phyloP scores from a whole-genome alignment of 2,329 filamentous ascomycete species.

The Nemania sp. region DNA sequence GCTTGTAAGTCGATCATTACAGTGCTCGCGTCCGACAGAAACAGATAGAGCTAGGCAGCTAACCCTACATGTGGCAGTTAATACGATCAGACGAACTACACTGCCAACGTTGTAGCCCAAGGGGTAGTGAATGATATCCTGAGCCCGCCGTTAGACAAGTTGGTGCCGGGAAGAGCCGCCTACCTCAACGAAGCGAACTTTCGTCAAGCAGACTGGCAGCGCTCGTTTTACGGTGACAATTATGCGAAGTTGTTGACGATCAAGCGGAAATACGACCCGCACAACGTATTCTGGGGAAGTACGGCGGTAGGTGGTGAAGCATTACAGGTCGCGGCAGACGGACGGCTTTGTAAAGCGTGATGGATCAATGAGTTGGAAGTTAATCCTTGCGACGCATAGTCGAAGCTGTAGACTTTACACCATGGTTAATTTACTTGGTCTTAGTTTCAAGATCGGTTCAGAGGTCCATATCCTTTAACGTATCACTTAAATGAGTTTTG shows the following conservation, averaged over 20 bases:
- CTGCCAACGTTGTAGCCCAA: constrained; percentile 28
- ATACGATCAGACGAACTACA: constrained; percentile 8
- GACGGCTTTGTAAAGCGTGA: not conserved
- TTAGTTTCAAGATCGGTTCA: no score
- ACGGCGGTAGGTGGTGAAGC: constrained; percentile 55
- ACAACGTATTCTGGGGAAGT: constrained; percentile 50
- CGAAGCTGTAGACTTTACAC: no score
- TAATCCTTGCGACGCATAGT: no score
- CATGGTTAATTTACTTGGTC: no score
- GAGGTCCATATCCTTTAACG: no score
- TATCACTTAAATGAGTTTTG: no score
- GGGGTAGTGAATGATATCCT: constrained; percentile 20
- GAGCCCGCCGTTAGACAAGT: not conserved
- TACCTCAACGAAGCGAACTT: constrained; percentile 15
- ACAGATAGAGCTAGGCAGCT: not conserved
- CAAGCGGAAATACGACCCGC: constrained; percentile 56
- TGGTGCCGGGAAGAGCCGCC: constrained; percentile 1
- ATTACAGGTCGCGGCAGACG: not conserved
- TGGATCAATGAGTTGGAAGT: no score
- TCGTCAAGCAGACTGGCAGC: constrained; percentile 39
- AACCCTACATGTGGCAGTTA: constrained; percentile 12
- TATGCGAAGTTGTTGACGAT: constrained; percentile 47
- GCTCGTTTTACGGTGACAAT: constrained; percentile 51
- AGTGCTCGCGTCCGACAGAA: not conserved
- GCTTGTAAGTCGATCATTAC: constrained; percentile 24